Base-by-base conservation (phyloP, 2,329 filamentous ascomycete species). In the Cercospora beticola region DNA sequence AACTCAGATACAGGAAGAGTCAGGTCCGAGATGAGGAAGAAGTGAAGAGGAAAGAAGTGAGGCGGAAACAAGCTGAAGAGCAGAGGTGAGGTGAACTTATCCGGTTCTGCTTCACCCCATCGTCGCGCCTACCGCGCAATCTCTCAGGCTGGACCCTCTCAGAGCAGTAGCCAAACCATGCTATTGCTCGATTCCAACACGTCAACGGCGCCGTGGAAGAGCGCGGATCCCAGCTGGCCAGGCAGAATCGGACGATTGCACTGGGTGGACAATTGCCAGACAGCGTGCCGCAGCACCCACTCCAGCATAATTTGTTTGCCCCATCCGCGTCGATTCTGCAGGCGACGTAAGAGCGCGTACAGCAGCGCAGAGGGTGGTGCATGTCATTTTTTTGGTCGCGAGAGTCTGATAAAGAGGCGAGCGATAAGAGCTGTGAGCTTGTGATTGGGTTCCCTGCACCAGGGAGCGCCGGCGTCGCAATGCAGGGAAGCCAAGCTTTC, bases 111-210 rank as follows among this genome's bases (percentile, higher is more conserved):
- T 33, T 21, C 62, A 54, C 16, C 62, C 52, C 63, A 52, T 26
- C 54, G 33, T 43, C 36, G 54, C 63, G 63, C 54, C 23, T 65
- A 59, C 63, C 56, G 54, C 54, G 33, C 52, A 59, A 30, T 31
- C 52, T 28, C 23, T 54, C 49, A 54, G 49, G 49, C 49, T 40
- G 26, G 56, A 46, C 49, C 49, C 49, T 54, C 49, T 54, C 49
- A 31, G 10, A 46, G 63, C 21, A 33, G 18, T 30, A 58, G 28
- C 62, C 36, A 30, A 40, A 64, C 30, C 31, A 65, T 65, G 63
- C 63, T 60, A 58, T 65, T 46, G 43, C 54, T 59, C 40, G 40
- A 65, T 65, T 49, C 33, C 63, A 58, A 65, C 63, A 65, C 63
- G 63, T 65, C 63, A 65, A 43, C 63, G 63, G 63, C 63, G 63